A percentile compares a stretch with the other conserved stretches of the same genome.
Conservation (phyloP, 257 asterid species). For the Osmanthus fragrans region DNA sequence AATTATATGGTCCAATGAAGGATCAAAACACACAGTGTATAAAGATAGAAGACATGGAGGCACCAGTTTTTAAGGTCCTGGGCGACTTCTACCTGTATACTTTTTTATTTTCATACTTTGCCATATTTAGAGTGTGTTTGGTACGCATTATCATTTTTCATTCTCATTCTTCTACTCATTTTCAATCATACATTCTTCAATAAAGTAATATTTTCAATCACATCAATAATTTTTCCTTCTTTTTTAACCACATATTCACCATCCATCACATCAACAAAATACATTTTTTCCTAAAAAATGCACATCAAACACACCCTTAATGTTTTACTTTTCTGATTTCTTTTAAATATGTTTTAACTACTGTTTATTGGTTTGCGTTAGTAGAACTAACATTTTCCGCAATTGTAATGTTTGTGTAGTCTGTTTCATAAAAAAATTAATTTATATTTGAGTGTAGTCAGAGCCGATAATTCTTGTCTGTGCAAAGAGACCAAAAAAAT, state of each 20-base stretch:
- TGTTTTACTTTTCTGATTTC: slow-evolving; percentile 1
- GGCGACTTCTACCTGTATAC: slow-evolving; percentile 9
- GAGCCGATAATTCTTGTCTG: slow-evolving; percentile 4
- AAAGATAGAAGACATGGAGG: slow-evolving; percentile 75
- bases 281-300: too few relatives aligned
- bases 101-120: not conserved
- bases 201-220: too few relatives aligned
- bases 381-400: not conserved
- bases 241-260: too few relatives aligned
- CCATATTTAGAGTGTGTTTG: too few relatives aligned
- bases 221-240: too few relatives aligned
- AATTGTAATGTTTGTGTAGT: not conserved
- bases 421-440: not conserved
- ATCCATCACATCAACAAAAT: too few relatives aligned
- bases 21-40: slow-evolving; percentile 68
- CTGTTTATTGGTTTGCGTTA: not conserved
- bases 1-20: slow-evolving; percentile 94
- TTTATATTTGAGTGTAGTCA: not conserved
- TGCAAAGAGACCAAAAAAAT: not conserved
- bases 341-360: not conserved
- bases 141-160: too few relatives aligned
- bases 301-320: too few relatives aligned
- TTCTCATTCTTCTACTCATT: too few relatives aligned
- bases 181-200: too few relatives aligned
- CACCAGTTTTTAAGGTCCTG: slow-evolving; percentile 84